A percentile compares a stretch with the other conserved stretches of the same genome.
phyloP scores from a whole-genome alignment of 208 protist species.

The Trichomonas vaginalis region DNA sequence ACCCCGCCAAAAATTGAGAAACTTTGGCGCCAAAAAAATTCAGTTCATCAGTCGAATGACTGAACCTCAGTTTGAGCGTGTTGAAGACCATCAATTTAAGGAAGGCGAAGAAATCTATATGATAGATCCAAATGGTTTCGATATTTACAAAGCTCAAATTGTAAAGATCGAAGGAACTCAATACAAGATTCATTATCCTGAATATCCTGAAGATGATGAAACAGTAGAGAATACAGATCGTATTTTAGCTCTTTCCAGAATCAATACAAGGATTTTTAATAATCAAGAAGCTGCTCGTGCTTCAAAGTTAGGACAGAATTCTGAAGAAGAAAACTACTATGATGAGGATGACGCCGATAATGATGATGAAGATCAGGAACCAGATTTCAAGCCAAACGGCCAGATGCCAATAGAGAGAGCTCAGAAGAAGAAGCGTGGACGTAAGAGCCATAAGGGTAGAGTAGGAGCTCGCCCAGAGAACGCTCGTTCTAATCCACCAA shows the following conservation, averaged over 20 bases:
- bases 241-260: not conserved
- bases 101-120: not conserved
- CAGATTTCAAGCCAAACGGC: not conserved
- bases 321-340: not conserved
- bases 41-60: not conserved
- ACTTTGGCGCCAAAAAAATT: not conserved
- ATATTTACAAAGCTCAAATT: not conserved
- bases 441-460: not conserved
- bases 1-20: not conserved
- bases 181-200: not conserved
- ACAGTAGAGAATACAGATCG: not conserved
- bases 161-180: not conserved
- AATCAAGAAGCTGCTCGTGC: not conserved
- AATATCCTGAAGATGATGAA: slow-evolving; percentile 14
- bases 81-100: not conserved
- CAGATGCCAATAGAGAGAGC: not conserved
- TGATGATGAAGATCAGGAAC: not conserved
- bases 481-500: not conserved
- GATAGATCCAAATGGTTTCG: not conserved
- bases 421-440: not conserved
- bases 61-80: not conserved
- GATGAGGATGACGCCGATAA: not conserved
- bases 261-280: not conserved
- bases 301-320: not conserved
- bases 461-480: not conserved